Conservation (phyloP, 495 filamentous ascomycete genomes). For the Apodospora peruviana region DNA sequence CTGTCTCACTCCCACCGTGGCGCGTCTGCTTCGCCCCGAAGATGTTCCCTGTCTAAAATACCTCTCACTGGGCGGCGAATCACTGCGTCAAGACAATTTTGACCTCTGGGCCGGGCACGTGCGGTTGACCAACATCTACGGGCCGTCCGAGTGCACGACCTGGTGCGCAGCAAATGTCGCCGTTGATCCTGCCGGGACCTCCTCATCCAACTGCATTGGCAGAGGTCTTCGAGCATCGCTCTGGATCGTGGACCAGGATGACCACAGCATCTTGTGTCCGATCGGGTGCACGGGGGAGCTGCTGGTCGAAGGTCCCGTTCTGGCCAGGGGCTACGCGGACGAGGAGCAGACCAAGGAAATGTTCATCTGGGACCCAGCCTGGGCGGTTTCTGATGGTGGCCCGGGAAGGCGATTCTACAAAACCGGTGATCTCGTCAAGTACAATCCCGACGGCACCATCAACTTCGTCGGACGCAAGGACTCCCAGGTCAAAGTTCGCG, state of each 20-base stretch:
- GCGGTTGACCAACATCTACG: slow-evolving; percentile 35
- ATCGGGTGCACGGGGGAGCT: neutral
- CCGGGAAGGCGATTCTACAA: slow-evolving; percentile 23
- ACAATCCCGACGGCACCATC: slow-evolving; percentile 25
- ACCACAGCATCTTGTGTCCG: neutral
- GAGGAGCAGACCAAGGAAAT: neutral
- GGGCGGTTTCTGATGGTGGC: neutral
- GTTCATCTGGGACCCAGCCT: neutral
- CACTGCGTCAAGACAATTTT: slow-evolving; percentile 46
- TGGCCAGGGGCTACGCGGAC: neutral
- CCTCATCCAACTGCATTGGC: too few species aligned
- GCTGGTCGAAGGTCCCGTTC: neutral
- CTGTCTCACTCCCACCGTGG: slow-evolving; percentile 18
- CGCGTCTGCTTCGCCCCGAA: slow-evolving; percentile 4
- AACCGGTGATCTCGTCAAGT: slow-evolving; percentile 47
- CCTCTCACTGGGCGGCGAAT: slow-evolving; percentile 50
- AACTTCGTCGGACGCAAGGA: slow-evolving; percentile 24
- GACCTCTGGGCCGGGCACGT: slow-evolving; percentile 48
- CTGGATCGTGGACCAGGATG: neutral
- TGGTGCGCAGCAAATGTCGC: neutral
- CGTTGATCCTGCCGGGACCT: neutral
- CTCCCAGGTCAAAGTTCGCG: slow-evolving; percentile 27
- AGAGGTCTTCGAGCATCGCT: neutral
- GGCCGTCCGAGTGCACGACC: slow-evolving; percentile 41
- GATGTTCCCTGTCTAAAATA: slow-evolving; percentile 38